Evolutionary conservation across 1,139 yeast genomes (phyloP).

Genomic region (Suhomyces panamericanus): DNA sequence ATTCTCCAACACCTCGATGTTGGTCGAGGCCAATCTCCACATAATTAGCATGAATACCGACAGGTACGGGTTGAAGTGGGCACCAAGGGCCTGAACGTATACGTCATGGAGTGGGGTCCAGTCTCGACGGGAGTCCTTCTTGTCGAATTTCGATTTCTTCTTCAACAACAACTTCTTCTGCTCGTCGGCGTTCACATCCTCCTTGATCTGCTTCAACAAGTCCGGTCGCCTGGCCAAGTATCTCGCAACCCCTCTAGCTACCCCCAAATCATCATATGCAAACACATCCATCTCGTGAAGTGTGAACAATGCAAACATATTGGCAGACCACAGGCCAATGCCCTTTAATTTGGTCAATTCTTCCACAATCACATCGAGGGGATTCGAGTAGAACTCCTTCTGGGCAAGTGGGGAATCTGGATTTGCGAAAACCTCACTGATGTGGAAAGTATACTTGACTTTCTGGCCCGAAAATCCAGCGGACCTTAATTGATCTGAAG

Average conservation of each 20-base stretch:
- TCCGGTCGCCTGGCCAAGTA: conserved; percentile 62
- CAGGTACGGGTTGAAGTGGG: conserved; percentile 63
- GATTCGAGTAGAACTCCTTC: conserved; percentile 24
- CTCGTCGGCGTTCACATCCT: conserved; percentile 31
- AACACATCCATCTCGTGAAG: conserved; percentile 67
- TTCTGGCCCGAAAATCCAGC: conserved; percentile 77
- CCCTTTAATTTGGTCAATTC: conserved; percentile 68
- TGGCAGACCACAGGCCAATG: conserved; percentile 88
- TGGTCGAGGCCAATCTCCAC: conserved; percentile 69
- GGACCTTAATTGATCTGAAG: conserved; percentile 50
- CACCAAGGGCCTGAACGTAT: conserved; percentile 55
- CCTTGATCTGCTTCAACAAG: conserved; percentile 42
- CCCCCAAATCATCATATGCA: conserved; percentile 79
- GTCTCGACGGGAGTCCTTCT: conserved; percentile 44
- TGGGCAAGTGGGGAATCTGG: conserved; percentile 39
- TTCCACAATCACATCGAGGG: conserved; percentile 52
- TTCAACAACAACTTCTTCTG: conserved; percentile 30
- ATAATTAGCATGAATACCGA: conserved; percentile 68
- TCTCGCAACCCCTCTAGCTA: conserved; percentile 74
- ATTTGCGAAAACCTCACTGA: conserved; percentile 57
- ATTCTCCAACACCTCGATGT: conserved; percentile 46
- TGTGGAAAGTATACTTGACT: conserved; percentile 59
- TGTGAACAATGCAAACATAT: conserved; percentile 79
- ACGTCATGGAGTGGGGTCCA: conserved; percentile 68
- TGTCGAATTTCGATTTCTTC: conserved; percentile 40